phyloP scores from a whole-genome alignment of 1,284 basidiomycete species.

The Fomitopsis palustris region DNA sequence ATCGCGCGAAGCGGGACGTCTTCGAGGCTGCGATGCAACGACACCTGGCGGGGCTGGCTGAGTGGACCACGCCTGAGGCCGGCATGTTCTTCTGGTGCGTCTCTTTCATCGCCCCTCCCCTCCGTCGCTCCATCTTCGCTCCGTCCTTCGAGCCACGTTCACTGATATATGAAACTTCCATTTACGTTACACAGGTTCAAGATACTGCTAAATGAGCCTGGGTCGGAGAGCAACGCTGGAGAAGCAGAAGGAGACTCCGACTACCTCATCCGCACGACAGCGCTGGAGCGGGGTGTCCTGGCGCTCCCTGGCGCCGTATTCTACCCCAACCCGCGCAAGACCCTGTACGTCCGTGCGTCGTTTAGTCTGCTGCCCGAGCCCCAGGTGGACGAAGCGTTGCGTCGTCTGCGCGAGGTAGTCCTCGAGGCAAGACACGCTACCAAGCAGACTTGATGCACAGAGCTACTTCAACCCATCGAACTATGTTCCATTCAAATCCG shows the following conservation, averaged over 20 bases:
- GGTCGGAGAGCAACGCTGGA: constrained; percentile 7
- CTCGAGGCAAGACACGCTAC: constrained; percentile 9
- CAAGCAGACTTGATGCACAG: neutral
- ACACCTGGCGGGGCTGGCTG: constrained; percentile 73
- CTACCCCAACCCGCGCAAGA: constrained; percentile 65
- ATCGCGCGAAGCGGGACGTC: constrained; percentile 72
- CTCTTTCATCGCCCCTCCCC: constrained; percentile 11
- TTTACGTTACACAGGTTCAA: constrained; percentile 53
- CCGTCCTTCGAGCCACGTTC: neutral
- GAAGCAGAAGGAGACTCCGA: constrained; percentile 66
- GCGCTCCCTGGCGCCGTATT: constrained; percentile 84
- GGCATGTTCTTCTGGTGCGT: constrained; percentile 90
- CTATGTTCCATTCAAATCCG: neutral
- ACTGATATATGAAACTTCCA: constrained; percentile 6
- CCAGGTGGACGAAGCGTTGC: constrained; percentile 73
- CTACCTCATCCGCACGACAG: constrained; percentile 74
- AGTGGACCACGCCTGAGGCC: constrained; percentile 84
- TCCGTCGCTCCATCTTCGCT: constrained; percentile 8
- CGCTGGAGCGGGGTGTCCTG: constrained; percentile 80
- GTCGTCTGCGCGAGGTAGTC: constrained; percentile 55
- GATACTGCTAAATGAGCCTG: constrained; percentile 38
- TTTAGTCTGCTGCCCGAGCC: constrained; percentile 75
- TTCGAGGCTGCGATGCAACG: constrained; percentile 78
- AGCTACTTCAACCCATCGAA: neutral
- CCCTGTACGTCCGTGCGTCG: constrained; percentile 74